Conservation (phyloP, 225 moss, liverwort and hornwort species). For the Ulota crispa region DNA sequence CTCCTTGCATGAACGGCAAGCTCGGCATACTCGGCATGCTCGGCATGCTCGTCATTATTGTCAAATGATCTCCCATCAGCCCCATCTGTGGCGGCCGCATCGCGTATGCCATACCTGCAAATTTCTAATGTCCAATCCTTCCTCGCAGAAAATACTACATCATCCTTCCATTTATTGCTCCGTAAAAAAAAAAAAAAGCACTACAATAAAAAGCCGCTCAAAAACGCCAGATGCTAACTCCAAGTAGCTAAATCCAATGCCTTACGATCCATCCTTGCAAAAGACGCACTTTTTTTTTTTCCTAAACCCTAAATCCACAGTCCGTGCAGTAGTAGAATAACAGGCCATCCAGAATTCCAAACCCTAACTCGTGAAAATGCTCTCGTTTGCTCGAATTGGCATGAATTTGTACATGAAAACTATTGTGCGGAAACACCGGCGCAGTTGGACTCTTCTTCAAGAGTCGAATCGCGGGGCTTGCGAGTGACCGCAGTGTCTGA, state of each 20-base stretch:
- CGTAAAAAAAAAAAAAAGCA: neutral
- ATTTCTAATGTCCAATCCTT: neutral
- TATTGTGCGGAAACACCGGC: neutral
- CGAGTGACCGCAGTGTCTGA: neutral
- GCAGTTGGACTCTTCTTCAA: neutral
- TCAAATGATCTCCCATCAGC: conserved; percentile 50
- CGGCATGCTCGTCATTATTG: conserved; percentile 49
- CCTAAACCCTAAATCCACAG: too few relatives aligned
- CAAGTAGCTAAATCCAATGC: neutral
- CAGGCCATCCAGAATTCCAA: neutral
- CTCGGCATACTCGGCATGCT: neutral
- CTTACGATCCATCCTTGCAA: neutral
- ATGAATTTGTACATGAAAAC: neutral
- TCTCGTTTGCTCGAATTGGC: neutral
- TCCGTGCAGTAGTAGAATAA: neutral
- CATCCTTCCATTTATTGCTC: conserved; percentile 10
- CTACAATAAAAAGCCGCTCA: neutral
- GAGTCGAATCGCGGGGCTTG: neutral
- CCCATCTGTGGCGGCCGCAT: conserved; percentile 35
- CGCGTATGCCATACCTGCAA: conserved; percentile 29
- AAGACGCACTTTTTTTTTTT: neutral
- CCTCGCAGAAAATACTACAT: neutral
- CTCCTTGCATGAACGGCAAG: conserved; percentile 30
- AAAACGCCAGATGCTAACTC: neutral
- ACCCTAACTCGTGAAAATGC: conserved; percentile 12